Base-by-base conservation (phyloP, 2,329 filamentous ascomycete genomes). In the Golovinomyces cichoracearum region DNA sequence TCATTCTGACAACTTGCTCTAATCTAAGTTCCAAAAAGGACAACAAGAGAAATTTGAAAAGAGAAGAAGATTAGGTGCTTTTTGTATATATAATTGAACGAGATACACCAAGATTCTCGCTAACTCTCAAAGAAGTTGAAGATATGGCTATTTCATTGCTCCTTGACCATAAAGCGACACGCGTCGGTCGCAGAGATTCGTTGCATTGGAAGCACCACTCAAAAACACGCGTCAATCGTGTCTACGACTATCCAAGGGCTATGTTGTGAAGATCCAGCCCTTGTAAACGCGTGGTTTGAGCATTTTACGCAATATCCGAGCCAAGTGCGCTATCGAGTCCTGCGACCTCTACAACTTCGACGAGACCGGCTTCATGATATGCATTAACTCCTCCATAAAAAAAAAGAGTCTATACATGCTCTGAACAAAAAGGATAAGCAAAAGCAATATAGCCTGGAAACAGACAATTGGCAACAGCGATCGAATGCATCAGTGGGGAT, bases 381-480 rank as follows among this genome's bases (percentile, higher is more conserved):
- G 27, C 27, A 6, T 29, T 13, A 29, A 5, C 27, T 6, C 13
- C 27, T 13, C 27, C 27, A 29, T 6, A 29, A 29, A 6, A 13
- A 5, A 29, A 29, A 29, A 29, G 5, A 13, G 27, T 29, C 5
- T 48, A 56, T 47, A 56, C 49, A 23, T 19, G 26, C 23, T 45
- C 48, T 49, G 53, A 58, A 51, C 23, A 49, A 46, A 9, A 22
- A 47, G 31, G 50, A 21, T 50, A 50, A 50, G 45, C 44, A 38
- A 55, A 51, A 42, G 17, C 49, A 44, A 45, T 55, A 38, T 40
- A 59, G 51, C 55, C 50, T 46, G 53, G 52, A 9, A 60, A 59
- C 50, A 44, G 53, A 23, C 53, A 60, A 53, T 60, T 47, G 54
- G 53, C 52, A 26, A 60, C 55, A 50, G 45, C 52, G n/a, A 60